Evolutionary conservation across 805 yeast genomes (phyloP).

Genomic region (Nakazawaea wickerhamii): DNA sequence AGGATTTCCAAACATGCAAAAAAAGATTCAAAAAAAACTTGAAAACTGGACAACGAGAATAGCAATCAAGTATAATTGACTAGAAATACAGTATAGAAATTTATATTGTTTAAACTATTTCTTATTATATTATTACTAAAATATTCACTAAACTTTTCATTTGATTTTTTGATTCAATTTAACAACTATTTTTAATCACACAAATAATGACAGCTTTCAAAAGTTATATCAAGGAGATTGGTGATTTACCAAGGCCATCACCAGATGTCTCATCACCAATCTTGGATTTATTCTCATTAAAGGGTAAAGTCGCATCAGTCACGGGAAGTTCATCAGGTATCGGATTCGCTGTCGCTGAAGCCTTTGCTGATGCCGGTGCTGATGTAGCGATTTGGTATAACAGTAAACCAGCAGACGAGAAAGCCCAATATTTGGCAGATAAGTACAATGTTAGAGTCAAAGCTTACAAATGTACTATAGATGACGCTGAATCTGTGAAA

Average conservation of each 20-base stretch:
- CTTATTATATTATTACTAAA: no score
- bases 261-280: slow-evolving; percentile 51
- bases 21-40: no score
- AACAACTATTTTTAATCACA: no score
- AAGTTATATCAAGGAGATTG: slow-evolving; percentile 16
- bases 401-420: slow-evolving; percentile 56
- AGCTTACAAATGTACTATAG: slow-evolving; percentile 61
- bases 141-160: no score
- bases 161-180: not conserved
- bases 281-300: slow-evolving; percentile 62
- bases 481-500: slow-evolving; percentile 45
- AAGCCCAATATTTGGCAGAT: slow-evolving; percentile 48
- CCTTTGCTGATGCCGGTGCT: slow-evolving; percentile 84
- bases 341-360: slow-evolving; percentile 77
- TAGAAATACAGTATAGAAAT: no score
- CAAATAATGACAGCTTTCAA: slow-evolving; percentile 20
- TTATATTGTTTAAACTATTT: no score
- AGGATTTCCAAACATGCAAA: no score
- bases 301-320: slow-evolving; percentile 79
- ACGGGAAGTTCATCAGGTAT: slow-evolving; percentile 86
- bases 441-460: slow-evolving; percentile 56
- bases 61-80: no score
- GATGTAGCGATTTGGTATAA: slow-evolving; percentile 70
- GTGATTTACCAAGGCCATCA: slow-evolving; percentile 44
- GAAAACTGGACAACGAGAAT: no score